Conservation (phyloP, 1,284 basidiomycete species). For the Spongispora temasekensis region DNA sequence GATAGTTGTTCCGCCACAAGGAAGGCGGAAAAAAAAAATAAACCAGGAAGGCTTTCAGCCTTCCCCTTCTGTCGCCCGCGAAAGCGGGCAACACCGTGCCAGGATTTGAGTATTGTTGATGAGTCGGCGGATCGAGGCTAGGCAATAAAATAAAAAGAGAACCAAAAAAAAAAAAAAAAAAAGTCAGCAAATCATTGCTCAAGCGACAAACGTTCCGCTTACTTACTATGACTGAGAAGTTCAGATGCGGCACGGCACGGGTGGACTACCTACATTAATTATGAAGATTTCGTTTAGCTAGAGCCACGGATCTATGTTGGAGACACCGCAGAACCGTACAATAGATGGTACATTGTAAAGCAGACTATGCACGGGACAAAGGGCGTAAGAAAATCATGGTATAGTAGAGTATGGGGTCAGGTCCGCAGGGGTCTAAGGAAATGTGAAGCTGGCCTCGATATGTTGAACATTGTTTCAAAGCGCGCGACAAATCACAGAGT, state of each 20-base stretch:
- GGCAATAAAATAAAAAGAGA: constrained; percentile 1
- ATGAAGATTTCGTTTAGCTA: constrained; percentile 15
- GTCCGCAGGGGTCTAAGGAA: constrained; percentile 25
- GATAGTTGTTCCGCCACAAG: constrained; percentile 1
- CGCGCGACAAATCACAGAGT: constrained; percentile 11
- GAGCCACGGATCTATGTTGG: constrained; percentile 33
- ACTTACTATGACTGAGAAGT: constrained; percentile 21
- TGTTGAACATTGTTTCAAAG: constrained; percentile 11
- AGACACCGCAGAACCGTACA: constrained; percentile 14
- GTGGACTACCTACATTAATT: constrained; percentile 28
- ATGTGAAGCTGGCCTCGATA: constrained; percentile 18
- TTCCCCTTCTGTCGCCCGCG: not conserved
- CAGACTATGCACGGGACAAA: constrained; percentile 31
- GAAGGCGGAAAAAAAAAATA: constrained; percentile 1
- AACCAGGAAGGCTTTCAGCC: constrained; percentile 2
- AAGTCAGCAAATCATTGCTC: constrained; percentile 19
- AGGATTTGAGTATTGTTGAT: not conserved
- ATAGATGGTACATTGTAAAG: constrained; percentile 33
- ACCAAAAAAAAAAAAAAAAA: constrained; percentile 4
- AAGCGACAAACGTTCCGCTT: constrained; percentile 21
- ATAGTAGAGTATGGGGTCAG: constrained; percentile 34
- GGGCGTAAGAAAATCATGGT: constrained; percentile 23
- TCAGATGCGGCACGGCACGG: constrained; percentile 25
- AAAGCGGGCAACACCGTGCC: not conserved
- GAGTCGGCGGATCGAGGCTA: constrained; percentile 11